A percentile compares a stretch with the other conserved stretches of the same genome.
These are phyloP conservation scores for Salvia sclarea DNA, from an alignment of 305 asterid species.

Conservation along the genomic window DNA sequence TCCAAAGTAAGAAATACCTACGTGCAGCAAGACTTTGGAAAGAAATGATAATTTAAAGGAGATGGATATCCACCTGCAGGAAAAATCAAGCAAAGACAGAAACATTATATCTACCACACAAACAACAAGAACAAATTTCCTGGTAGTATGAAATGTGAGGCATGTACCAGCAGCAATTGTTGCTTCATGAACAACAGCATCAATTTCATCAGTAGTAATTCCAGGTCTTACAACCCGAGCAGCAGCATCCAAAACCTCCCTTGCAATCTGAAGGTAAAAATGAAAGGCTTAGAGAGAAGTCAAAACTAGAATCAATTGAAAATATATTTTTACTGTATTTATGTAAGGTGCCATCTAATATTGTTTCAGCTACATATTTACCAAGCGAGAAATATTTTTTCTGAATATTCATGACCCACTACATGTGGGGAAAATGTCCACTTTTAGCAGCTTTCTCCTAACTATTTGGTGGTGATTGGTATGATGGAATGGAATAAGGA, in stretches of 20 bases:
- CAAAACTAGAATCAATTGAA: slow-evolving; percentile 4
- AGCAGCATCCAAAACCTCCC: slow-evolving; percentile 98
- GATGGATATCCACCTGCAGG: slow-evolving; percentile 98
- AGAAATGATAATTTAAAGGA: slow-evolving; percentile 87
- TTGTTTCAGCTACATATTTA: background rate
- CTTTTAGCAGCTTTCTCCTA: background rate
- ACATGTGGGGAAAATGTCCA: background rate
- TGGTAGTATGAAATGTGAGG: slow-evolving; percentile 19
- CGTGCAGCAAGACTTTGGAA: slow-evolving; percentile 99
- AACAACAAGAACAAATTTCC: background rate
- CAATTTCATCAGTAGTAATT: slow-evolving; percentile 96
- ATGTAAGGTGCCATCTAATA: background rate
- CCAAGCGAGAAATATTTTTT: background rate
- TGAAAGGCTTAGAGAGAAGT: slow-evolving; percentile 3
- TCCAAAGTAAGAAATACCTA: slow-evolving; percentile 61
- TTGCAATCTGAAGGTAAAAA: slow-evolving; percentile 61
- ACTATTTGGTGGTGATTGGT: no score
- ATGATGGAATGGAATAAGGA: no score
- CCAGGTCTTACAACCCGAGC: slow-evolving; percentile 92
- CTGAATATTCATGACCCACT: background rate
- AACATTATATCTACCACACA: slow-evolving; percentile 12
- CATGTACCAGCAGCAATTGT: slow-evolving; percentile 87
- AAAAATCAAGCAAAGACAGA: slow-evolving; percentile 21
- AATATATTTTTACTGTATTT: background rate
- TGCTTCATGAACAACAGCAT: slow-evolving; percentile 93